Evolutionary conservation across 495 filamentous ascomycete species (phyloP), one percentile per base, ranked within the genome.

Genomic region (Penicillium chermesinum): DNA sequence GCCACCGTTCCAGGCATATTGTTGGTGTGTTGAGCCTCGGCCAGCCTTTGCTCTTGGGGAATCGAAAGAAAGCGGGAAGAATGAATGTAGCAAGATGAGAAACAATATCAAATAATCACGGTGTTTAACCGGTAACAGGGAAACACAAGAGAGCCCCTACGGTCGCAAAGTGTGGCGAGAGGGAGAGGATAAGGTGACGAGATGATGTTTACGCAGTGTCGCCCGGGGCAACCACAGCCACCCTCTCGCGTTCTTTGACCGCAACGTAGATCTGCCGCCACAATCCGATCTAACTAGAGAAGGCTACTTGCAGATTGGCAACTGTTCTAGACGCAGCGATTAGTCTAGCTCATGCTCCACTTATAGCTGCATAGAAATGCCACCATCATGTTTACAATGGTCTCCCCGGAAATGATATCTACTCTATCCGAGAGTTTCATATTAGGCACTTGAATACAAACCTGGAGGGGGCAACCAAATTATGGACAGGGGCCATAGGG

Each of bases 1-100:
- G 78, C 68, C 55, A 76, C 69, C 38, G 75, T 78, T 43, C 77
- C 80, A 50, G 80, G 80, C 82, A 86, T 86, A 52, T 73, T 46
- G 67, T 61, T 58, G 51, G 44, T 54, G 44, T 54, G 32, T 57
- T 55, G 67, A 70, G 64, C 57, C 58, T 66, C 61, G 67, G 63
- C 65, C 68, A 69, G 69, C 68, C 58, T 67, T 60, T 67, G 65
- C 69, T 71, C 69, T 25, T 50, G 44, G 54, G 48, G 34, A 41
- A 34, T 53, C 39, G 30, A 44, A 44, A 7, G 44, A 37, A 55
- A 42, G 41, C 43, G 38, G 15, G 52, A 50, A 36, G 25, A 49
- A 36, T 22, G 33, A 19, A 41, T 40, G 38, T 15, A 57, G 27
- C 25, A 25, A 14, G 34, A 46, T 37, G 33, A 46, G 12, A 25